Percentiles rank a stretch among this genome's conserved stretches.
Conservation (phyloP, 257 asterid species). For the Plantago ovata region DNA sequence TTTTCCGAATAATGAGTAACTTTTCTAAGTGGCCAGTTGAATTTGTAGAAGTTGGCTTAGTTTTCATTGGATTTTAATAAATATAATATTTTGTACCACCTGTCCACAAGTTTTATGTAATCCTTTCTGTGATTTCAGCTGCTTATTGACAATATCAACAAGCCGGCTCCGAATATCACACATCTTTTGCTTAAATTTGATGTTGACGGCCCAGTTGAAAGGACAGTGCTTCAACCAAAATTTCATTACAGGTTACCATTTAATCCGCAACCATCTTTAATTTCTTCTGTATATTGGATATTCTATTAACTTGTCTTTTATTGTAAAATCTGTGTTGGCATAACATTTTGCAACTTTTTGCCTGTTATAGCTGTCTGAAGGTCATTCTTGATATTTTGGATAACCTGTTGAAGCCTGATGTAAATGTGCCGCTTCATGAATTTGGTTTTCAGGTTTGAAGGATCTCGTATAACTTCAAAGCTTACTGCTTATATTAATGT, state of each 20-base stretch:
- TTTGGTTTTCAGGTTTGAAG: constrained; percentile 83
- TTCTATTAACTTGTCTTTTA: constrained; percentile 17
- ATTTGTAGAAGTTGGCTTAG: too few species aligned
- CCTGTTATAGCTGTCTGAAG: constrained; percentile 77
- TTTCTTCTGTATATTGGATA: constrained; percentile 11
- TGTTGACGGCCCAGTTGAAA: constrained; percentile 71
- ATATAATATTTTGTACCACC: too few species aligned
- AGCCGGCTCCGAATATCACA: constrained; percentile 85
- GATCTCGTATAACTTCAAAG: constrained; percentile 7
- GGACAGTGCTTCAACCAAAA: constrained; percentile 87
- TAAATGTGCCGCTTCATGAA: constrained; percentile 85
- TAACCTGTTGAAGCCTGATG: constrained; percentile 71
- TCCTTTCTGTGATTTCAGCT: constrained; percentile 52
- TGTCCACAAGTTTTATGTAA: neutral
- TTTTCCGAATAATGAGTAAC: neutral
- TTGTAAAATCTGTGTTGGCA: constrained; percentile 3
- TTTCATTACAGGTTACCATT: constrained; percentile 73
- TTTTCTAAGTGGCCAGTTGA: too few species aligned
- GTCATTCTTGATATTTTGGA: constrained; percentile 88
- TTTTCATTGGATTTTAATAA: too few species aligned
- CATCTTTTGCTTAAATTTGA: constrained; percentile 92
- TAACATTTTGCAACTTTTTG: constrained; percentile 10
- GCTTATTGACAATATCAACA: constrained; percentile 75
- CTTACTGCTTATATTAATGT: constrained; percentile 14
- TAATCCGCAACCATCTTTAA: neutral